A percentile compares a stretch with the other conserved stretches of the same genome.
Conservation (phyloP, 2,329 filamentous ascomycete genomes). For the Knufia fluminis region DNA sequence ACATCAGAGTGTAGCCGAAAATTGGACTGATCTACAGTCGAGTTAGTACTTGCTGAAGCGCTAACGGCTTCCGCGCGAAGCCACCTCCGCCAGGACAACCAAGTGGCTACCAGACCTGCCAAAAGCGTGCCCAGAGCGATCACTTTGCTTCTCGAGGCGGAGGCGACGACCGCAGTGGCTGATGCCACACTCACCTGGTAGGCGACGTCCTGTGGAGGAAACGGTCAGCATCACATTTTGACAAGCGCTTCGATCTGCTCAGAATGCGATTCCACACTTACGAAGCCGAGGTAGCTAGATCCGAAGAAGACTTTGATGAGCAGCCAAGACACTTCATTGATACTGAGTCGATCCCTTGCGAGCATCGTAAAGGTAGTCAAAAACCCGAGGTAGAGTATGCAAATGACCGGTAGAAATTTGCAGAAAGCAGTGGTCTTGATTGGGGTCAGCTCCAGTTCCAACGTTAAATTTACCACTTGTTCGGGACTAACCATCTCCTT, state of each 20-base stretch:
- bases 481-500: slow-evolving; percentile 67
- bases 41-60: slow-evolving; percentile 5
- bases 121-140: no score
- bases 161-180: slow-evolving; percentile 31
- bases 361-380: slow-evolving; percentile 65
- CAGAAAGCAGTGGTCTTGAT: slow-evolving; percentile 69
- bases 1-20: slow-evolving; percentile 24
- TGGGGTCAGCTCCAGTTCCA: slow-evolving; percentile 6
- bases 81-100: no score
- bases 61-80: slow-evolving; percentile 18
- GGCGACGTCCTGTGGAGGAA: slow-evolving; percentile 5
- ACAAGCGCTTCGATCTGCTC: not conserved
- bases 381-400: slow-evolving; percentile 77
- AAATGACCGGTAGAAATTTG: slow-evolving; percentile 68
- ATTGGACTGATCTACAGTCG: slow-evolving; percentile 20
- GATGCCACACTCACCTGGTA: slow-evolving; percentile 23
- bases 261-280: not conserved
- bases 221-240: not conserved
- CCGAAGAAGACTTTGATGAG: slow-evolving; percentile 55
- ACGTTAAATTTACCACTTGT: not conserved
- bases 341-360: slow-evolving; percentile 47
- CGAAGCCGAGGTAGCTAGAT: slow-evolving; percentile 50
- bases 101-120: no score
- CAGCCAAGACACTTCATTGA: slow-evolving; percentile 50
- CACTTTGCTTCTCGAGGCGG: no score